phyloP scores from a whole-genome alignment of 768 basidiomycete species.

The Trametes sanguinea region DNA sequence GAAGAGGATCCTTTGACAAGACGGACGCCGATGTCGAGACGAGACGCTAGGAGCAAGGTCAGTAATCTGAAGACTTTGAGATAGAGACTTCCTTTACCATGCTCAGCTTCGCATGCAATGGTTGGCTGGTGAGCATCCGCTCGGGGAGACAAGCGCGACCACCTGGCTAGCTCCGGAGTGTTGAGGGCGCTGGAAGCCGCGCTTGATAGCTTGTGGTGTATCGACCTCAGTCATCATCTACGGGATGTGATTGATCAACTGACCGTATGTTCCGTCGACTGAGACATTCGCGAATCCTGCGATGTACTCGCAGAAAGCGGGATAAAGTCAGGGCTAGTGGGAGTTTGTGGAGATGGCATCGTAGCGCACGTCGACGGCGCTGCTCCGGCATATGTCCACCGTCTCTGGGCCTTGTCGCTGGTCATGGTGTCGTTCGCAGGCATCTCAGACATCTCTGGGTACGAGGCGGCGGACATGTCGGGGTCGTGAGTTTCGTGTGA shows the following conservation, averaged over 20 bases:
- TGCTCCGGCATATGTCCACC: slow-evolving; percentile 14
- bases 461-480: slow-evolving; percentile 18
- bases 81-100: neutral
- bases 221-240: neutral
- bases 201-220: slow-evolving; percentile 4
- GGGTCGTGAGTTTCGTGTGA: slow-evolving; percentile 27
- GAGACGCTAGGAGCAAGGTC: neutral
- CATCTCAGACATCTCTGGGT: slow-evolving; percentile 19
- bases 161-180: slow-evolving; percentile 15
- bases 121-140: neutral
- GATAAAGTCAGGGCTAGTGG: neutral
- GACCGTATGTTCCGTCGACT: slow-evolving; percentile 11
- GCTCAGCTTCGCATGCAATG: neutral
- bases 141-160: neutral
- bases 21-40: neutral
- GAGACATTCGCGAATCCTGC: slow-evolving; percentile 13
- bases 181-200: slow-evolving; percentile 15
- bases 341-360: slow-evolving; percentile 16
- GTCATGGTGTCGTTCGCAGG: neutral
- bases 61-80: neutral
- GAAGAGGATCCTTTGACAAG: neutral
- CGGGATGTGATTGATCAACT: neutral
- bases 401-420: slow-evolving; percentile 2
- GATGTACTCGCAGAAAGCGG: slow-evolving; percentile 13
- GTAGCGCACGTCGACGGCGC: slow-evolving; percentile 33